Percentiles rank a stretch among this genome's conserved stretches.
These are phyloP conservation scores for Botrytis fragariae DNA, from an alignment of 2,329 filamentous ascomycete genomes.

Conservation along the genomic window DNA sequence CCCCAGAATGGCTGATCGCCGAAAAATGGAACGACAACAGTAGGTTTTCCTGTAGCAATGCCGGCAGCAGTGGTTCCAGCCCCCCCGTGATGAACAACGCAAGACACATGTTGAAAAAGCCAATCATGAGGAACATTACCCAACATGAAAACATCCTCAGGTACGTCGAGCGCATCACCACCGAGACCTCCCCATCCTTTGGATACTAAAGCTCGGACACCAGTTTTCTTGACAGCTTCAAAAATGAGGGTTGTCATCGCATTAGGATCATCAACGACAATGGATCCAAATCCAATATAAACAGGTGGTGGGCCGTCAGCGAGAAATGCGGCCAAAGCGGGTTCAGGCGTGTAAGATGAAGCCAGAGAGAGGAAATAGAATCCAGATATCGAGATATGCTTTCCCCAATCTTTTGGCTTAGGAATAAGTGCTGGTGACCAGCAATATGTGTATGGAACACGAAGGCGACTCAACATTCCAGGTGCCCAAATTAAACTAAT, in stretches of 20 bases:
- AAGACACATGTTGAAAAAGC: conserved; percentile 78
- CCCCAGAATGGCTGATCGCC: conserved; percentile 85
- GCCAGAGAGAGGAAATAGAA: conserved; percentile 74
- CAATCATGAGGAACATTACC: conserved; percentile 87
- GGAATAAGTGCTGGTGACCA: conserved; percentile 80
- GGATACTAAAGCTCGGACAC: conserved; percentile 76
- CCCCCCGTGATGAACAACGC: conserved; percentile 83
- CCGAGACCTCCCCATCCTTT: conserved; percentile 88
- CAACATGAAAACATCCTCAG: conserved; percentile 76
- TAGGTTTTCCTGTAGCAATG: conserved; percentile 76
- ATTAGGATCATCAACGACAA: conserved; percentile 74
- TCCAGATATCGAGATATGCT: conserved; percentile 69
- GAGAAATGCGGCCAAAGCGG: conserved; percentile 65
- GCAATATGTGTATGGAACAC: conserved; percentile 85
- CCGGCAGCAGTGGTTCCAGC: conserved; percentile 86
- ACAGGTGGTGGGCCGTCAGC: conserved; percentile 68
- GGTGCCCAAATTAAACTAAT: conserved; percentile 82
- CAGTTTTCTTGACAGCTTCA: conserved; percentile 63
- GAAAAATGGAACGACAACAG: conserved; percentile 82
- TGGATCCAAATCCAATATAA: conserved; percentile 82
- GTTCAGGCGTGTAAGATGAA: conserved; percentile 62
- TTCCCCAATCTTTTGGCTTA: conserved; percentile 73
- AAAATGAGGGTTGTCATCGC: conserved; percentile 70
- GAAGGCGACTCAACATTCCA: conserved; percentile 70
- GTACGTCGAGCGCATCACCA: conserved; percentile 65